These are phyloP conservation scores for Xylariales sp. DNA, from an alignment of 2,329 filamentous ascomycete species.

Conservation along the genomic window DNA sequence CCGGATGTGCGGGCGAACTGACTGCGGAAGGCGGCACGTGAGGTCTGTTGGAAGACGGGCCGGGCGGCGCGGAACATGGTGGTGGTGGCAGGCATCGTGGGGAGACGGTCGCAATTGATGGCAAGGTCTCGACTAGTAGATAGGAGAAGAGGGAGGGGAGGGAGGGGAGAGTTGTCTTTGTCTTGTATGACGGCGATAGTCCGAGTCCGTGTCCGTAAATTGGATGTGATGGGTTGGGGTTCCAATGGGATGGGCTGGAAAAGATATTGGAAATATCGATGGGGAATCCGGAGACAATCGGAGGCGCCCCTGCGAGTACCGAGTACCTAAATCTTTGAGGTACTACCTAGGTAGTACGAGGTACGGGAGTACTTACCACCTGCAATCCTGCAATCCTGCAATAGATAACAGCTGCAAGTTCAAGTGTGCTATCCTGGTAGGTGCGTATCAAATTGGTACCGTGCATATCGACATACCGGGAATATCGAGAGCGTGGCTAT, in stretches of 20 bases:
- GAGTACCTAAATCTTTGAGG: too few species aligned
- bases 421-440: background rate
- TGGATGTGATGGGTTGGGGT: background rate
- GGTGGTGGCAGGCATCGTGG: constrained; percentile 59
- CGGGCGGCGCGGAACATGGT: constrained; percentile 65
- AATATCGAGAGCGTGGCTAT: background rate
- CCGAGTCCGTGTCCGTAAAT: background rate
- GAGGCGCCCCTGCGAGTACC: constrained; percentile 30
- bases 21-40: constrained; percentile 63
- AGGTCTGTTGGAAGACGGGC: constrained; percentile 64
- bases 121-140: constrained; percentile 5
- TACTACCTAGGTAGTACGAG: too few species aligned
- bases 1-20: constrained; percentile 59
- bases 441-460: too few species aligned
- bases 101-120: constrained; percentile 6
- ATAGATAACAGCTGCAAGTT: too few species aligned
- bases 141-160: background rate
- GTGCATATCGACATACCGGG: too few species aligned
- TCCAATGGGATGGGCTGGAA: background rate
- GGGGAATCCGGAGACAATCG: constrained; percentile 40
- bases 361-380: too few species aligned
- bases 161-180: constrained; percentile 26
- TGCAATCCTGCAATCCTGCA: too few species aligned
- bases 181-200: constrained; percentile 30
- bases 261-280: constrained; percentile 33